Evolutionary conservation across 129 eudicot genomes (phyloP).

Genomic region (Calendula officinalis): DNA sequence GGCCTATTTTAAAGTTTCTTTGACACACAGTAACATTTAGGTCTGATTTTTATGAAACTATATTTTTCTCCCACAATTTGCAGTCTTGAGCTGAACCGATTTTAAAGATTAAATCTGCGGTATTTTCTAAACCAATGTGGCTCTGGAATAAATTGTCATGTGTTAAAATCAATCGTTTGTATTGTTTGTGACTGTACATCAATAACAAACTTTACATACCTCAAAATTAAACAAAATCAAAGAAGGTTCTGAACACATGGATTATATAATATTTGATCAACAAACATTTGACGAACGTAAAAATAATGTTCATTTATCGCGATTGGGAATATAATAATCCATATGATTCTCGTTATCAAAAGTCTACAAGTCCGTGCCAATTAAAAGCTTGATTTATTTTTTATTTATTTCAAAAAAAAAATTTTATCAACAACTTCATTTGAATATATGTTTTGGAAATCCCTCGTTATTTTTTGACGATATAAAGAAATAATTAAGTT

Average conservation of each 20-base stretch:
- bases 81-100: too few species aligned
- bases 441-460: slow-evolving; percentile 17
- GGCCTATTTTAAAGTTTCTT: too few species aligned
- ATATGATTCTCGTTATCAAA: slow-evolving; percentile 15
- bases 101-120: too few species aligned
- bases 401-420: slow-evolving; percentile 20
- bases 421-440: slow-evolving; percentile 23
- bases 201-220: too few species aligned
- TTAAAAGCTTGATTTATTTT: slow-evolving; percentile 13
- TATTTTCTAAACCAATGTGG: too few species aligned
- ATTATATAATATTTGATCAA: background rate
- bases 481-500: slow-evolving; percentile 9
- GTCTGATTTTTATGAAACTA: too few species aligned
- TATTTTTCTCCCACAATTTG: too few species aligned
- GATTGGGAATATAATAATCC: background rate
- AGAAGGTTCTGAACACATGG: slow-evolving; percentile 19
- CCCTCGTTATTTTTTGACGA: background rate
- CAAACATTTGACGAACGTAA: slow-evolving; percentile 11
- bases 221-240: too few species aligned
- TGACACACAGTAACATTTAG: too few species aligned
- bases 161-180: too few species aligned
- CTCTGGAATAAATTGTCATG: too few species aligned
- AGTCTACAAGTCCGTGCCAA: slow-evolving; percentile 21
- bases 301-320: background rate
- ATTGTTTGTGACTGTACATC: too few species aligned